phyloP scores from a whole-genome alignment of 768 basidiomycete species.

The Phaffia australis region DNA sequence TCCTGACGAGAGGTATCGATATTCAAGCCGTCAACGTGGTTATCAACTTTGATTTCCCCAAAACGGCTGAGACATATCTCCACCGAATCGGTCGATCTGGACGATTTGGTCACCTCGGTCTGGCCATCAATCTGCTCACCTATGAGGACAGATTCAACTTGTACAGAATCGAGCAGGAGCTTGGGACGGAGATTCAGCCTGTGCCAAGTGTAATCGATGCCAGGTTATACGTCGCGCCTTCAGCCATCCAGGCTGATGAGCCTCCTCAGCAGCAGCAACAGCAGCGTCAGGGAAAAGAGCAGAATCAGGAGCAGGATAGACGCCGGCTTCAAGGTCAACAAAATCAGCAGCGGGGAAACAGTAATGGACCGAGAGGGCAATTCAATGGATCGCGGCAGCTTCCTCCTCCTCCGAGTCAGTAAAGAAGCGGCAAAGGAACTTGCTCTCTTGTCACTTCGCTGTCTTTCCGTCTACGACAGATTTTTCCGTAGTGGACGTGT shows the following conservation, averaged over 20 bases:
- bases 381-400: too few relatives aligned
- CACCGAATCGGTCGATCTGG: constrained; percentile 97
- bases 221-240: constrained; percentile 81
- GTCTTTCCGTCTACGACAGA: too few relatives aligned
- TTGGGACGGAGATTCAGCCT: constrained; percentile 94
- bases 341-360: constrained; percentile 9
- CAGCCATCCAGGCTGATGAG: constrained; percentile 32
- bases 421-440: too few relatives aligned
- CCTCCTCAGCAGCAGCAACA: constrained; percentile 26
- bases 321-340: constrained; percentile 16
- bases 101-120: constrained; percentile 89
- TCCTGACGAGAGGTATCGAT: constrained; percentile 97
- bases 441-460: too few relatives aligned
- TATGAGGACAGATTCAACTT: constrained; percentile 97
- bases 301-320: constrained; percentile 17
- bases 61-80: constrained; percentile 96
- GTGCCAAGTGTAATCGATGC: constrained; percentile 87
- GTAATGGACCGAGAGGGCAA: too few relatives aligned
- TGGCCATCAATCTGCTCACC: constrained; percentile 95
- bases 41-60: constrained; percentile 98
- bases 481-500: too few relatives aligned
- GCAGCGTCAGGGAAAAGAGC: constrained; percentile 24
- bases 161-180: constrained; percentile 95
- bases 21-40: constrained; percentile 99
- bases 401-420: too few relatives aligned